These are phyloP conservation scores for Mycosphaerella arachidis DNA, from an alignment of 2,329 filamentous ascomycete genomes.

Conservation along the genomic window DNA sequence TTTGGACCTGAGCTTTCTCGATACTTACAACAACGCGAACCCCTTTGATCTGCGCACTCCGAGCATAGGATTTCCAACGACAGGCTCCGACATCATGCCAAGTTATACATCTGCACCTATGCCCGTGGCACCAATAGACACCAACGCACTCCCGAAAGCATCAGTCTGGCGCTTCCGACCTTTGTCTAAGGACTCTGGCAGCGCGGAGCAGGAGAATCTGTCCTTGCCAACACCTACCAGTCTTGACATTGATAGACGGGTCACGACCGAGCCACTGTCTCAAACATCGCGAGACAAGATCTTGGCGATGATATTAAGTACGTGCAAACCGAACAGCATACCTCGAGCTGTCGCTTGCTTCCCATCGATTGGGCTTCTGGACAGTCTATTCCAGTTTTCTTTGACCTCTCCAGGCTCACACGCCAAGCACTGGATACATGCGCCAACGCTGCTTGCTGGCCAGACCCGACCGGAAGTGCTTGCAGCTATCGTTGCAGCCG, in stretches of 20 bases:
- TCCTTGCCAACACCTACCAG: slow-evolving; percentile 38
- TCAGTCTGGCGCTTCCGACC: slow-evolving; percentile 46
- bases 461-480: slow-evolving; percentile 56
- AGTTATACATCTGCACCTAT: slow-evolving; percentile 32
- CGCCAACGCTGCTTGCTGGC: slow-evolving; percentile 55
- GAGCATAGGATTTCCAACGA: slow-evolving; percentile 31
- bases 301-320: slow-evolving; percentile 59
- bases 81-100: slow-evolving; percentile 32
- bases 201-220: slow-evolving; percentile 36
- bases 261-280: slow-evolving; percentile 39
- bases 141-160: slow-evolving; percentile 37
- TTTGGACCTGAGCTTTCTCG: slow-evolving; percentile 42
- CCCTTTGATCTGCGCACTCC: slow-evolving; percentile 38
- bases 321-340: slow-evolving; percentile 50
- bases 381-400: slow-evolving; percentile 59
- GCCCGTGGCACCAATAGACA: slow-evolving; percentile 27
- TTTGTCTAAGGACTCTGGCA: slow-evolving; percentile 32
- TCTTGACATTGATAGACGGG: slow-evolving; percentile 38
- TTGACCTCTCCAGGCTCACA: slow-evolving; percentile 54
- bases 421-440: slow-evolving; percentile 58
- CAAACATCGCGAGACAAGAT: slow-evolving; percentile 53
- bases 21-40: slow-evolving; percentile 43
- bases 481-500: slow-evolving; percentile 56
- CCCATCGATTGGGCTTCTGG: slow-evolving; percentile 56
- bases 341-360: slow-evolving; percentile 56